phyloP scores from a whole-genome alignment of 148 eudicot species.

The Chenopodium suecicum region DNA sequence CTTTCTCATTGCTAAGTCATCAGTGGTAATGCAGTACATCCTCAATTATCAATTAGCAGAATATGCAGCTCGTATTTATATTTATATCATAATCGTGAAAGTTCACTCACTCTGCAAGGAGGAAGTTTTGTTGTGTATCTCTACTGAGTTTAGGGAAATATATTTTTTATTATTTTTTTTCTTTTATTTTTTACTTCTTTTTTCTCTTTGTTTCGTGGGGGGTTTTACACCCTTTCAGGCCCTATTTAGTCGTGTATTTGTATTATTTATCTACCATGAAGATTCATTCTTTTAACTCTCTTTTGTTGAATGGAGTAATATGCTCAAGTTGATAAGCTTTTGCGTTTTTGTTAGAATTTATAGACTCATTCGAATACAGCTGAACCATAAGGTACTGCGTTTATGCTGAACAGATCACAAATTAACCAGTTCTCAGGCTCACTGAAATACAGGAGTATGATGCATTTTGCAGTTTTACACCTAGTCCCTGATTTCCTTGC shows the following conservation, averaged over 20 bases:
- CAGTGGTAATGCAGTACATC: conserved; percentile 7
- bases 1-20: not conserved
- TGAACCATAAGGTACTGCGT: too few relatives aligned
- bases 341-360: too few relatives aligned
- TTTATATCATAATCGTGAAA: not conserved
- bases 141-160: not conserved
- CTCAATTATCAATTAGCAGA: conserved; percentile 6
- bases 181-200: not conserved
- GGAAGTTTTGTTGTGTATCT: conserved; percentile 24
- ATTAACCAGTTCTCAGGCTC: too few relatives aligned
- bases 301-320: too few relatives aligned
- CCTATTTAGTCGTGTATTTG: not conserved
- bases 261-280: not conserved
- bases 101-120: conserved; percentile 1
- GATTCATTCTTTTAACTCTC: conserved; percentile 8
- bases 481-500: too few relatives aligned
- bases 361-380: too few relatives aligned
- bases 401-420: too few relatives aligned
- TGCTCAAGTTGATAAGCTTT: too few relatives aligned
- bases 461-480: too few relatives aligned
- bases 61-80: conserved; percentile 4
- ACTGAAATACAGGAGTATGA: too few relatives aligned
- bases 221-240: not conserved
- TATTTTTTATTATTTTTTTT: not conserved
- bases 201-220: not conserved